Base-by-base conservation (phyloP, 2,329 filamentous ascomycete species). In the Penicillium occitanis region DNA sequence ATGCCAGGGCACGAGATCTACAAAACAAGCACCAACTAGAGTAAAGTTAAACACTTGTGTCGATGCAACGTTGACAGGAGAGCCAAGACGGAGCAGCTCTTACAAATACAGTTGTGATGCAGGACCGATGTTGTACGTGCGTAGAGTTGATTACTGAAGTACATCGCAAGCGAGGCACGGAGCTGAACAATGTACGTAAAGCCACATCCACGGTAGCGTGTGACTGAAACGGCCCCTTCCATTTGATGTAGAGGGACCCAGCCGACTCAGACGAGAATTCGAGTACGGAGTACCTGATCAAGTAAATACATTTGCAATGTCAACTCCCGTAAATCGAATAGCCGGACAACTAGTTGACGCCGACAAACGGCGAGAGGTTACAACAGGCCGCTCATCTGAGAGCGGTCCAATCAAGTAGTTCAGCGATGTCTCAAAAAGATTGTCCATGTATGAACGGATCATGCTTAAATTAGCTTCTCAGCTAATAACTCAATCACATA, bases 291-390 rank as follows among this genome's bases (percentile, higher is more conserved):
- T 51, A 17, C 48, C 48, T 51, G 44, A 28, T 17, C 25, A 7
- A 28, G 22, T 8, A 28, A 30, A 28, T 22, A 17, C 13, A 51
- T 28, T 28, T 30, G 5, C 51, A 55, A 19, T 37, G n/a, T 17
- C 51, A 35, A 22, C 30, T 35, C 30, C 30, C 7, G 3, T 37
- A 6, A 13, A 40, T 40, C 2, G 1, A 11, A 5, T 55, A 10
- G 28, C 13, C 30, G n/a, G 51, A 25, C 53, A 33, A 37, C 33
- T 14, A 57, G 1, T 13, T 57, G 5, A 37, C 19, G 11, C 51
- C 51, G 51, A 57, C 51, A 57, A 57, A 22, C 51, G 8, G 51
- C 30, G n/a, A 17, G n/a, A 55, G 50, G 50, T 53, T 53, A 53
- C 50, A 53, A 5, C 30, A 55, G 30, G 28, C 30, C 11, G 50